Base-by-base conservation (phyloP, 306 rosid species). In the Cucurbita maxima region DNA sequence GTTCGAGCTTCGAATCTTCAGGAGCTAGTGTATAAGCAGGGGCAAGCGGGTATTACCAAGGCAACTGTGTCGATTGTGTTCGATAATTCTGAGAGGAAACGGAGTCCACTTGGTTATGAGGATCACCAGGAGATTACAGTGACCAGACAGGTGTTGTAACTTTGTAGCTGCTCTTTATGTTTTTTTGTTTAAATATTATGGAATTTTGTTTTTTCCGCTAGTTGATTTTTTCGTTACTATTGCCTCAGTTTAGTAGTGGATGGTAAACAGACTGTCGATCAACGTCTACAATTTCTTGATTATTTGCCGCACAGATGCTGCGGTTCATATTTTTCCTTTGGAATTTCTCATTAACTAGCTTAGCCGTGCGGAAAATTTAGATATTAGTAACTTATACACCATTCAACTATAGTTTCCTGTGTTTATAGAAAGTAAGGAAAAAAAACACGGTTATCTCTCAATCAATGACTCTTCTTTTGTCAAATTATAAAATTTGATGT, bases 31-130 rank as follows among this genome's bases (percentile, higher is more conserved):
- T 94, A 94, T 77, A 90, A 94, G 86, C 98, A 94, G 78, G 97
- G 98, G 14, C 97, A 94, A 78, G 97, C 98, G 0, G 98, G 97
- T 3, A 94, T 90, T 57, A 90, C 98, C n/a, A 94, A 94, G 77
- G 98, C 98, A 15, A 94, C 98, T 0, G 97, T 94, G 71, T 94
- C 98, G 0, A 76, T 90, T 11, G 87, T 86, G 60, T 94, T 94
- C 41, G 95, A 94, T 79, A 94, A 94, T 60, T 81, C 92, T 0
- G 79, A 90, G 50, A 76, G 87, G 38, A 76, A 59, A n/a, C 83
- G 97, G 2, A 94, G 98, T 77, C 97, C 97, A 8, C 88, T 90
- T 44, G 98, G 98, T 0, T 94, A 90, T 20, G 97, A 89, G 79
- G 87, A 69, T 56, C 96, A 87, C 57, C 76, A 86, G 0, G 98